Base-by-base conservation (phyloP, 2,329 filamentous ascomycete genomes). In the Aspergillus fumigatus region DNA sequence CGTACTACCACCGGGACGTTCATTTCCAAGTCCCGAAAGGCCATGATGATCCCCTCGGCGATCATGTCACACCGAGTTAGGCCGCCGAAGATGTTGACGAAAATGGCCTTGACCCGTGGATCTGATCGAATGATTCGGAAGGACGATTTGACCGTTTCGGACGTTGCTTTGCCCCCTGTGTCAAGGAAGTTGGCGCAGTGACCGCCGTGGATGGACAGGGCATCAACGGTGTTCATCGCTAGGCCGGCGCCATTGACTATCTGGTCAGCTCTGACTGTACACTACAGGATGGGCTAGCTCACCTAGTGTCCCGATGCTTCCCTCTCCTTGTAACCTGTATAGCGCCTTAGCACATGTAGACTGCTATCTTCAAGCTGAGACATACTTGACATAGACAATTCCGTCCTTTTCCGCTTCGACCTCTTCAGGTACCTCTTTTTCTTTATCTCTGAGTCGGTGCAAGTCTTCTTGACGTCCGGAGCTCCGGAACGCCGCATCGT, bases 211-310 rank as follows among this genome's bases (percentile, higher is more conserved):
- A 84, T 76, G 2, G 82, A 79, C 1, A 96, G 83, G 0, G 89
- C 88, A 70, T 96, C 92, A 58, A 92, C 86, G 0, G 91, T 96
- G 70, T 94, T 94, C 89, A 96, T 94, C 0, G 91, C 91, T 1
- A 96, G 82, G 0, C 92, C 92, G 0, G 92, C 92, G 47, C 92
- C 91, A 67, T 96, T 96, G 61, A 96, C 90, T 61, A 57, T 27
- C 17, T 27, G 49, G 29, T 59, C 21, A 64, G 47, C 11, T n/a
- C 27, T 7, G 9, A 25, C 27, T 48, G 29, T 45, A 29, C 27
- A 38, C 19, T 6, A 7, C 38, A n/a, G 7, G 4, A 8, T n/a
- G 23, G 41, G 17, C 58, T 14, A 17, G 27, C 62, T 62, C 70
- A 77, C 76, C 76, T 10, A 95, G 79, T 0, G 89, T 96, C 40